Base-by-base conservation (phyloP, 2,329 filamentous ascomycete species). In the Botrytis paeoniae region DNA sequence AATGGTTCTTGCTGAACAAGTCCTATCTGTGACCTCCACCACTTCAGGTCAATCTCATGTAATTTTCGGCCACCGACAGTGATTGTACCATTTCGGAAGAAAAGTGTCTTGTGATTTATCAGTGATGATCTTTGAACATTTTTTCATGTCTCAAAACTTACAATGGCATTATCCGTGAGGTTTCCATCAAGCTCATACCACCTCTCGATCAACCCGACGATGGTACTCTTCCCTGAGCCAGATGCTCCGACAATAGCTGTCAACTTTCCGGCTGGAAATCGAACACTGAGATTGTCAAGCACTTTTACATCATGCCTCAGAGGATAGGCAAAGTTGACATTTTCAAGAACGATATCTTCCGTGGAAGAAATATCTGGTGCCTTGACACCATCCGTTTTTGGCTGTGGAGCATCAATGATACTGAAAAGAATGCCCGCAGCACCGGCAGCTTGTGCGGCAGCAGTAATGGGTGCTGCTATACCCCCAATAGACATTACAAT, bases 221-320 rank as follows among this genome's bases (percentile, higher is more conserved):
- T 89, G 0, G 92, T 94, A 69, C 89, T 92, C 80, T 94, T 95
- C 0, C 92, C 92, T 7, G 87, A 90, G 0, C 92, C 92, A 3
- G 90, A 92, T 0, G 91, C 88, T 0, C 92, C 92, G 32, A 94
- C 92, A 29, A 94, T 90, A 3, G 92, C 92, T 0, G 91, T 93
- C 3, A 90, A 86, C 78, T 92, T 91, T 32, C 90, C 90, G 12
- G 87, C 85, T 74, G 87, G 84, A 72, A 93, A 87, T 0, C 81
- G 83, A 14, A 93, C 81, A 76, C 86, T 85, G 4, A 93, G 80
- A 4, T 85, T 82, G 76, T 92, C 86, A 1, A 93, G 81, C 0
- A 93, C 88, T 77, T 88, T 89, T 74, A 91, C 86, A 73, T 90
- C 86, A 0, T 89, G 88, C 20, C 91, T 85, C 66, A 84, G 89